phyloP scores from a whole-genome alignment of 768 basidiomycete genomes.

The Trametes gibbosa region DNA sequence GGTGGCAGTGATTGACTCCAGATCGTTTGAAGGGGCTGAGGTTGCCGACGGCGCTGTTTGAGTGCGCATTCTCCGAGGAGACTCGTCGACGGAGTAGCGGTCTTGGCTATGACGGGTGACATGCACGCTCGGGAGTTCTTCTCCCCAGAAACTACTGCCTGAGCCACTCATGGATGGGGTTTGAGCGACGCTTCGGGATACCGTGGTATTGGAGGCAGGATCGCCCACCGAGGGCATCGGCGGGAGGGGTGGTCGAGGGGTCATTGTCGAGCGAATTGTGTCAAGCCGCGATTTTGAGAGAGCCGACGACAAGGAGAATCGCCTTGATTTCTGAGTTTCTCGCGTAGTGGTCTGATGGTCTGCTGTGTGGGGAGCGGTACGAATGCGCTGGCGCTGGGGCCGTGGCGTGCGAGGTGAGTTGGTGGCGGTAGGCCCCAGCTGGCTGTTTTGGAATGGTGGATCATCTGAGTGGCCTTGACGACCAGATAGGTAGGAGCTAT shows the following conservation, averaged over 20 bases:
- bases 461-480: background rate
- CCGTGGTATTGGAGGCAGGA: background rate
- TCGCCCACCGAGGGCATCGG: background rate
- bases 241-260: conserved; percentile 26
- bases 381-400: conserved; percentile 10
- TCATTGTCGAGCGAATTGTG: conserved; percentile 19
- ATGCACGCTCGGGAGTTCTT: conserved; percentile 6
- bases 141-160: conserved; percentile 5
- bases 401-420: conserved; percentile 4
- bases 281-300: conserved; percentile 21
- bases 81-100: background rate
- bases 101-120: background rate
- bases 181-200: background rate
- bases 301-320: conserved; percentile 24
- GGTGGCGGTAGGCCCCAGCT: background rate
- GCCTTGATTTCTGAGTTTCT: background rate
- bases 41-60: conserved; percentile 9
- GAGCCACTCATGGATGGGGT: background rate
- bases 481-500: background rate
- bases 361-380: background rate
- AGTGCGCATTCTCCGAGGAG: background rate
- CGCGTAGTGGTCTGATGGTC: background rate
- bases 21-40: background rate
- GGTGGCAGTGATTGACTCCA: background rate
- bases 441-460: background rate